phyloP scores from a whole-genome alignment of 257 asterid genomes.

The Solanum stenotomum region DNA sequence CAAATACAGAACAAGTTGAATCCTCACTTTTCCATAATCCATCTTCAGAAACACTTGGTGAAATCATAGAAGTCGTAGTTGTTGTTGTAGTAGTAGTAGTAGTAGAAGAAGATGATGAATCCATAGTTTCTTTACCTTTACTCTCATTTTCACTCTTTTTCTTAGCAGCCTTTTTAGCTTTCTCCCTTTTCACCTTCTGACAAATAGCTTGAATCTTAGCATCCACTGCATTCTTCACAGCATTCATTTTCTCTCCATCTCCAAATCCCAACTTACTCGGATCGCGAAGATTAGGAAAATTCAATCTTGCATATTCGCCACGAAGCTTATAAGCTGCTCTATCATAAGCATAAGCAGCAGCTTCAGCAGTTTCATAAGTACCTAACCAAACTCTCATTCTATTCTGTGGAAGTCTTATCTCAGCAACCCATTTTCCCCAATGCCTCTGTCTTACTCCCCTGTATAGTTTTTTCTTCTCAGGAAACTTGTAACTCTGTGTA shows the following conservation, averaged over 20 bases:
- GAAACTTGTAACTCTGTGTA: slow-evolving; percentile 21
- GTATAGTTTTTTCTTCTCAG: slow-evolving; percentile 70
- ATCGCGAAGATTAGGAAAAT: slow-evolving; percentile 67
- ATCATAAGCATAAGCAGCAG: slow-evolving; percentile 95
- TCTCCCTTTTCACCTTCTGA: slow-evolving; percentile 57
- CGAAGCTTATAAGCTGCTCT: slow-evolving; percentile 92
- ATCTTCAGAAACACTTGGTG: slow-evolving; percentile 41
- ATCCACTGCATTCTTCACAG: slow-evolving; percentile 73
- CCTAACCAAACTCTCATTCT: slow-evolving; percentile 92
- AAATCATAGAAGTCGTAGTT: slow-evolving; percentile 3
- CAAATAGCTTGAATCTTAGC: slow-evolving; percentile 80
- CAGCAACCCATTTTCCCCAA: slow-evolving; percentile 99
- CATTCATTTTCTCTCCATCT: slow-evolving; percentile 31
- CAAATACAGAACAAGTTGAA: slow-evolving; percentile 29
- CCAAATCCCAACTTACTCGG: slow-evolving; percentile 54
- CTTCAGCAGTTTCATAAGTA: slow-evolving; percentile 85
- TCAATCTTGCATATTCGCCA: slow-evolving; percentile 83
- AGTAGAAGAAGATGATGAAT: slow-evolving; percentile 18
- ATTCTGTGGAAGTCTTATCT: slow-evolving; percentile 86
- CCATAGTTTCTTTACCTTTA: slow-evolving; percentile 4
- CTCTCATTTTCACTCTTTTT: neutral
- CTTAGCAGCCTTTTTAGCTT: slow-evolving; percentile 22
- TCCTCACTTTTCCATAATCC: slow-evolving; percentile 40
- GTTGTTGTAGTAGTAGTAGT: neutral
- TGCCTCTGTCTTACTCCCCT: slow-evolving; percentile 98